A percentile compares a stretch with the other conserved stretches of the same genome.
Conservation (phyloP, 306 rosid genomes). For the Vachellia collinsii region DNA sequence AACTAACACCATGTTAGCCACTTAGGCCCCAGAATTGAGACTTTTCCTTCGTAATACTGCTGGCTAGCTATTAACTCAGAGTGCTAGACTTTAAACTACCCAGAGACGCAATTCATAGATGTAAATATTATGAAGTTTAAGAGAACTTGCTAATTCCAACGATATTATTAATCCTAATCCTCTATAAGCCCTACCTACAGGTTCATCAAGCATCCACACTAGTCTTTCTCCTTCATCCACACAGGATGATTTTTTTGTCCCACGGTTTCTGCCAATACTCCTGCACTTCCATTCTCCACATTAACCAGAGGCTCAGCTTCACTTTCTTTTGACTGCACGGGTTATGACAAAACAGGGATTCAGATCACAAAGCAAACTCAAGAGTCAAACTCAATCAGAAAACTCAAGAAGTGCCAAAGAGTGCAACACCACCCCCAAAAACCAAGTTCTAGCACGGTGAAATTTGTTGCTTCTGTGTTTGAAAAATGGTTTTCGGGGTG, state of each 20-base stretch:
- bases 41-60: constrained; percentile 39
- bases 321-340: constrained; percentile 66
- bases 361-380: constrained; percentile 11
- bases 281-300: constrained; percentile 61
- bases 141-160: constrained; percentile 47
- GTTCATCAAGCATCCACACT: constrained; percentile 47
- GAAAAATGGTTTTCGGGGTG: background rate
- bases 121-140: constrained; percentile 30
- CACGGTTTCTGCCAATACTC: constrained; percentile 44
- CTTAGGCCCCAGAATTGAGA: constrained; percentile 39
- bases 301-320: constrained; percentile 69
- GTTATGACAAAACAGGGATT: constrained; percentile 22
- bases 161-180: constrained; percentile 46
- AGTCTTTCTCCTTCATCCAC: constrained; percentile 71
- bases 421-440: background rate
- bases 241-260: constrained; percentile 52
- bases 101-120: constrained; percentile 33
- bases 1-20: constrained; percentile 35
- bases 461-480: background rate
- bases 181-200: constrained; percentile 36
- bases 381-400: background rate
- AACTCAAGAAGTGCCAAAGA: background rate
- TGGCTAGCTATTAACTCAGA: constrained; percentile 40
- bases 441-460: background rate
- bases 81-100: constrained; percentile 36